Percentiles rank a stretch among this genome's conserved stretches.
These are phyloP conservation scores for Chloranthus sessilifolius DNA, from an alignment of 164 flowering plant genomes.

Conservation along the genomic window DNA sequence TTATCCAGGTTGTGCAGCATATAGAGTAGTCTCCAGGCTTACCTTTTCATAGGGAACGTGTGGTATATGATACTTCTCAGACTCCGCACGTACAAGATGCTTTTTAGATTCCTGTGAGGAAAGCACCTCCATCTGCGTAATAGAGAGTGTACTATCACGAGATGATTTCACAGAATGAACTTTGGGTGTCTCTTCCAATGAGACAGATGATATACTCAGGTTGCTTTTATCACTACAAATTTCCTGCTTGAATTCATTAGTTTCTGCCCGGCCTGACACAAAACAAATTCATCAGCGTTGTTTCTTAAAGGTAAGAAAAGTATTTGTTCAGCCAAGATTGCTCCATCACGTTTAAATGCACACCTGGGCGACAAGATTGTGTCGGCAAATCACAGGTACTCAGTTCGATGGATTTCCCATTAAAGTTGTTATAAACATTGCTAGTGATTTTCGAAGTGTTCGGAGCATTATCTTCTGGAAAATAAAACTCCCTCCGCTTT, in stretches of 20 bases:
- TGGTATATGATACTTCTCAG: constrained; percentile 1
- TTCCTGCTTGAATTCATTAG: background rate
- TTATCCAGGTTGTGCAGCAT: background rate
- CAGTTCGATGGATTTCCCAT: constrained; percentile 4
- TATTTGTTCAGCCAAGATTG: background rate
- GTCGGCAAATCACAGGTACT: background rate
- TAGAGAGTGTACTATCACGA: background rate
- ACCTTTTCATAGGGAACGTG: constrained; percentile 6
- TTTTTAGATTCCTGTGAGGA: constrained; percentile 5
- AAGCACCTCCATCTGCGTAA: constrained; percentile 18
- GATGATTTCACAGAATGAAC: background rate
- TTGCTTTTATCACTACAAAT: background rate
- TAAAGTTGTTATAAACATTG: constrained; percentile 5
- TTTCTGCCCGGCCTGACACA: background rate
- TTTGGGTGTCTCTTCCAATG: background rate
- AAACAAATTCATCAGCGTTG: background rate
- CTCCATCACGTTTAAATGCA: background rate
- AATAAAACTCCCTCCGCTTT: constrained; percentile 8
- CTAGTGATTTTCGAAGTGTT: constrained; percentile 6
- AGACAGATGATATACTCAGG: background rate
- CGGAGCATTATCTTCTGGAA: constrained; percentile 5
- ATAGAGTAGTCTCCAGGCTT: background rate
- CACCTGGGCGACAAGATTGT: background rate
- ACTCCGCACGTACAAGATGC: constrained; percentile 8
- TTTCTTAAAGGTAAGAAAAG: background rate